Evolutionary conservation across 73 alveolate genomes (phyloP).

Genomic region (Urostyla sp.): DNA sequence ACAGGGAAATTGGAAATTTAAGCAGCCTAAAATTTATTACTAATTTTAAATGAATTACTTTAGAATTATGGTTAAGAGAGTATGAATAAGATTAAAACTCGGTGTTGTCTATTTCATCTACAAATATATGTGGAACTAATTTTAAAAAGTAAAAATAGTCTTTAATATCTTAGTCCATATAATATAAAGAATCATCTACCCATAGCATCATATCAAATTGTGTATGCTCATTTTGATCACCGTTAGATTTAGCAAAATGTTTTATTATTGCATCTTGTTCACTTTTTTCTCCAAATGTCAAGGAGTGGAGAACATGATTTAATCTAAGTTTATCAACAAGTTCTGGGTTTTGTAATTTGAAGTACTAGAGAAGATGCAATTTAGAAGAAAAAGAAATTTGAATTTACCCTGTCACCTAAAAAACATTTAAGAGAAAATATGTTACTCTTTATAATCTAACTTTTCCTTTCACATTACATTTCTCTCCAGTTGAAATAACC

Average conservation of each 20-base stretch:
- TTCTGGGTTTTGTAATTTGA: slow-evolving; percentile 4
- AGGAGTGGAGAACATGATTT: slow-evolving; percentile 12
- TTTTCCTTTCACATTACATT: slow-evolving; percentile 28
- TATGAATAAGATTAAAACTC: slow-evolving; percentile 16
- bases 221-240: slow-evolving; percentile 26
- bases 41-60: not conserved
- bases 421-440: not conserved
- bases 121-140: slow-evolving; percentile 41
- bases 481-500: not conserved
- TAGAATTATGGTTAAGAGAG: slow-evolving; percentile 42
- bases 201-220: slow-evolving; percentile 13
- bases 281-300: slow-evolving; percentile 37
- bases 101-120: slow-evolving; percentile 23
- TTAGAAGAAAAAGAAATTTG: not conserved
- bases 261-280: not conserved
- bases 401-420: slow-evolving; percentile 29
- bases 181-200: slow-evolving; percentile 3
- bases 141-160: slow-evolving; percentile 46
- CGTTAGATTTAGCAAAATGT: slow-evolving; percentile 13
- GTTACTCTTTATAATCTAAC: not conserved
- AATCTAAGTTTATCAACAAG: not conserved
- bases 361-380: not conserved
- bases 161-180: not conserved
- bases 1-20: slow-evolving; percentile 13
- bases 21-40: not conserved